These are phyloP conservation scores for Trichophyton verrucosum DNA, from an alignment of 2,329 filamentous ascomycete genomes.

Conservation along the genomic window DNA sequence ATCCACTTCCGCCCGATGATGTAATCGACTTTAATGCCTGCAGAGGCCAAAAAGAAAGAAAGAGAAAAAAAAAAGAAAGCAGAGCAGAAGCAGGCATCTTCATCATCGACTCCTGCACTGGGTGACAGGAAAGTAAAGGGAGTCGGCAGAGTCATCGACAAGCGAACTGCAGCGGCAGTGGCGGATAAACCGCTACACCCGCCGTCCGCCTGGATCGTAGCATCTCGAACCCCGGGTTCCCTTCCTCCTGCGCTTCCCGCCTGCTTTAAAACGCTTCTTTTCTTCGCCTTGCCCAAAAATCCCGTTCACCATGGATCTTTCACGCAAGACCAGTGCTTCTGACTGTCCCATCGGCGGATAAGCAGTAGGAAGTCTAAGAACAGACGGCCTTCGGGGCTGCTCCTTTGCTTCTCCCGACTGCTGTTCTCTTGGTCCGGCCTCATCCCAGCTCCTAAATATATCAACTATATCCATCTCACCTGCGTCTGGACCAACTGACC, in stretches of 20 bases:
- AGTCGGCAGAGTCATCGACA: not conserved
- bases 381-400: slow-evolving; percentile 1
- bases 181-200: slow-evolving; percentile 1
- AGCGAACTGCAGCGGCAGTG: not conserved
- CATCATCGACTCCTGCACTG: not conserved
- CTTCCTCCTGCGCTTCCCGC: not conserved
- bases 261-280: not conserved
- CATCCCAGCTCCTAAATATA: not conserved
- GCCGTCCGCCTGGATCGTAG: not conserved
- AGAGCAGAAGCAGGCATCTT: too few relatives aligned
- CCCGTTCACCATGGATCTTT: slow-evolving; percentile 11
- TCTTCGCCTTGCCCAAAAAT: not conserved
- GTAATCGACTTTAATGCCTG: not conserved
- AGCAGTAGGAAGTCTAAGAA: not conserved
- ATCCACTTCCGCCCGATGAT: not conserved
- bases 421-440: not conserved
- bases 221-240: not conserved
- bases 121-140: not conserved
- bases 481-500: too few relatives aligned
- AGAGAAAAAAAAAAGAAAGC: not conserved
- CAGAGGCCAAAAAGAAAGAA: not conserved
- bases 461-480: too few relatives aligned
- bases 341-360: slow-evolving; percentile 13
- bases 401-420: not conserved
- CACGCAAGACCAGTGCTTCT: slow-evolving; percentile 8